These are phyloP conservation scores for Lentinula guzmanii DNA, from an alignment of 768 basidiomycete genomes.

Conservation along the genomic window DNA sequence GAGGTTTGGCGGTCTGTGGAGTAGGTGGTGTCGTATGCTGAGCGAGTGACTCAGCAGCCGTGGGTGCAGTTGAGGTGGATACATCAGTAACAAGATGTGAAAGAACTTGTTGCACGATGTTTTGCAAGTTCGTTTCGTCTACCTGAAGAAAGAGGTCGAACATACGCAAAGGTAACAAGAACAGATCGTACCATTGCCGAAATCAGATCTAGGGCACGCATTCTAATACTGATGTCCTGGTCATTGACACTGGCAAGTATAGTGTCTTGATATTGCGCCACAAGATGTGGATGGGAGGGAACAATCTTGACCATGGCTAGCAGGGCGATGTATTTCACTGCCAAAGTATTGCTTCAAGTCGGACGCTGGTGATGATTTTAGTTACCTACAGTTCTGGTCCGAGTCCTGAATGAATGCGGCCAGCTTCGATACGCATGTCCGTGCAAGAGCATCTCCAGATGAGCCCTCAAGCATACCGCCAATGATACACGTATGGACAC, in stretches of 20 bases:
- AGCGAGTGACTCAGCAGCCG: constrained; percentile 56
- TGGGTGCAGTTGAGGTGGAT: constrained; percentile 40
- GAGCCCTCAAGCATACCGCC: constrained; percentile 89
- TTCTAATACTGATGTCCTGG: constrained; percentile 90
- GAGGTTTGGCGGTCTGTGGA: constrained; percentile 23
- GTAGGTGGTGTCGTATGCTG: constrained; percentile 30
- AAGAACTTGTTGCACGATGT: constrained; percentile 85
- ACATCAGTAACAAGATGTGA: constrained; percentile 74
- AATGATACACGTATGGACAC: constrained; percentile 96
- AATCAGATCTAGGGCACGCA: constrained; percentile 91
- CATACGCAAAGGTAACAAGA: background rate
- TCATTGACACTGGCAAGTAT: constrained; percentile 89
- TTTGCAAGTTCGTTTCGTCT: constrained; percentile 76
- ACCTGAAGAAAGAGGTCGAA: constrained; percentile 45
- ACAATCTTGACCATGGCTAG: constrained; percentile 95
- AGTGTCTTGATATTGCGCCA: constrained; percentile 88
- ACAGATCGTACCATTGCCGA: constrained; percentile 73
- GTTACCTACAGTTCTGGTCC: constrained; percentile 86
- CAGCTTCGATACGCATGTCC: constrained; percentile 88
- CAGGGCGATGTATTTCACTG: constrained; percentile 96
- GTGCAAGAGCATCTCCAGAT: constrained; percentile 74
- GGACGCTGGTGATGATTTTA: background rate
- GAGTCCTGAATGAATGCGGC: constrained; percentile 86
- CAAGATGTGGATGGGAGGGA: constrained; percentile 82
- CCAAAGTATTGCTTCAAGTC: constrained; percentile 9